Evolutionary conservation across 2,329 filamentous ascomycete genomes (phyloP).

Genomic region (Lasiodiplodia gonubiensis): DNA sequence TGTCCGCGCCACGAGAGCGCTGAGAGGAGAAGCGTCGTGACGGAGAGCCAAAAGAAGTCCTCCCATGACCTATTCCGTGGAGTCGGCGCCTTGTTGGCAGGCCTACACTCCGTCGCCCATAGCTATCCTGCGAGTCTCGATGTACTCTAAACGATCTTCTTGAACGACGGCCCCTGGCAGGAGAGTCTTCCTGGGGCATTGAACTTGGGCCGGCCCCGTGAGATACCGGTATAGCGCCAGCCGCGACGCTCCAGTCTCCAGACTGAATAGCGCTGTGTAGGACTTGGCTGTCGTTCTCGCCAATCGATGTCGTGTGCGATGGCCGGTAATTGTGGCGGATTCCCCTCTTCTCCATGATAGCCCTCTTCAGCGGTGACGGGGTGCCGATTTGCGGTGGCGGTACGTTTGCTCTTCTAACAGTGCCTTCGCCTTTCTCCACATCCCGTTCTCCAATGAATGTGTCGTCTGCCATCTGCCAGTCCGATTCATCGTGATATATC

Average conservation of each 20-base stretch:
- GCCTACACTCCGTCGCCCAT: slow-evolving; percentile 34
- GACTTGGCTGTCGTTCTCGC: slow-evolving; percentile 44
- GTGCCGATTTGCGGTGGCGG: slow-evolving; percentile 42
- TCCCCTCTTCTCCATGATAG: slow-evolving; percentile 1
- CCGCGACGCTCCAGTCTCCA: slow-evolving; percentile 20
- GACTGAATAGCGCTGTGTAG: slow-evolving; percentile 44
- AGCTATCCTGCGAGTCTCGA: slow-evolving; percentile 35
- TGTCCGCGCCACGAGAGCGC: slow-evolving; percentile 37
- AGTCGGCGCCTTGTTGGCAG: slow-evolving; percentile 41
- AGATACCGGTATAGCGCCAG: slow-evolving; percentile 38
- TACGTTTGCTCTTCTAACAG: slow-evolving; percentile 37
- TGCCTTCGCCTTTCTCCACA: slow-evolving; percentile 45
- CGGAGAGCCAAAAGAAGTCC: slow-evolving; percentile 33
- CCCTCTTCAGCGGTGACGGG: slow-evolving; percentile 24
- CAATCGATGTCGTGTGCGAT: slow-evolving; percentile 48
- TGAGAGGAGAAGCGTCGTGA: slow-evolving; percentile 6
- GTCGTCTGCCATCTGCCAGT: slow-evolving; percentile 35
- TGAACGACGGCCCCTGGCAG: slow-evolving; percentile 29
- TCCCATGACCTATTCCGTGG: slow-evolving; percentile 41
- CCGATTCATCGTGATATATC: slow-evolving; percentile 39
- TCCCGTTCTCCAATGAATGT: slow-evolving; percentile 37
- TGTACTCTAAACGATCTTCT: slow-evolving; percentile 25
- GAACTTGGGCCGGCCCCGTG: slow-evolving; percentile 44
- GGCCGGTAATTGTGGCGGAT: slow-evolving; percentile 36
- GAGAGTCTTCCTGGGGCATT: slow-evolving; percentile 39